These are phyloP conservation scores for Fraxinus greggii DNA, from an alignment of 305 asterid genomes.

Conservation along the genomic window DNA sequence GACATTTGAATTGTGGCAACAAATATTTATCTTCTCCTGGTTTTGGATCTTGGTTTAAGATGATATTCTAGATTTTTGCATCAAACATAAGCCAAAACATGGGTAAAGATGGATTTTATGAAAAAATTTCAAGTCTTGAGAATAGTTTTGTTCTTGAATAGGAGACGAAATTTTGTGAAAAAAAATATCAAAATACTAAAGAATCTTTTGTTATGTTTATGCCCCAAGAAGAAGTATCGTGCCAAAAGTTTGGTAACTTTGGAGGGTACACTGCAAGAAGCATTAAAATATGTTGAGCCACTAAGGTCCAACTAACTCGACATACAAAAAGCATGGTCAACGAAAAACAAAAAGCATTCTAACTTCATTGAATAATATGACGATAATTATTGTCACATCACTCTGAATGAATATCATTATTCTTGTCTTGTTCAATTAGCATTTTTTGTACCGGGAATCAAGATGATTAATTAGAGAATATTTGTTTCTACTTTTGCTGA, in stretches of 20 bases:
- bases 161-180: background rate
- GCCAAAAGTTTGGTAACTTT: background rate
- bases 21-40: background rate
- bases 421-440: background rate
- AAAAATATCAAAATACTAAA: too few relatives aligned
- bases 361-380: background rate
- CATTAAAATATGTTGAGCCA: background rate
- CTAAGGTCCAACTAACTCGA: background rate
- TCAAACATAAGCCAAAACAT: background rate
- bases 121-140: background rate
- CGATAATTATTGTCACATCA: too few relatives aligned
- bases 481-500: background rate
- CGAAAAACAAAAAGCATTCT: background rate
- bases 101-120: background rate
- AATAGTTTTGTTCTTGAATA: background rate
- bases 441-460: background rate
- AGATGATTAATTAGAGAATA: background rate
- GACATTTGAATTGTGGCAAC: conserved; percentile 30
- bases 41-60: background rate
- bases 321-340: background rate
- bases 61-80: background rate
- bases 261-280: background rate
- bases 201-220: background rate
- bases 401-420: background rate
- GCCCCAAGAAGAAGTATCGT: background rate